phyloP scores from a whole-genome alignment of 2,329 filamentous ascomycete genomes.

The Nigrograna mackinnonii region DNA sequence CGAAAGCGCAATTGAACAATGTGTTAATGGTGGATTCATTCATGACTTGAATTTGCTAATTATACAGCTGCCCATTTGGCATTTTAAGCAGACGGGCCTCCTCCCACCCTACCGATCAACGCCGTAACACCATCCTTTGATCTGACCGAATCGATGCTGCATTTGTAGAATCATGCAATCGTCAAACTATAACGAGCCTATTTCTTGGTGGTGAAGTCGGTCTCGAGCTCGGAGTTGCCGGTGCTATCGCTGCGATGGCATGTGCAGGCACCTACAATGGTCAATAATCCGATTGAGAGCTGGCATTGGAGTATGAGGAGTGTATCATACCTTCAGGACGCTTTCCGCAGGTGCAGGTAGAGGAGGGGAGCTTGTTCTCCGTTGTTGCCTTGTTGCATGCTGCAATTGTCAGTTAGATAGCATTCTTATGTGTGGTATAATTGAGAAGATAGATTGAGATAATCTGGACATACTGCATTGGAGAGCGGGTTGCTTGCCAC shows the following conservation, averaged over 20 bases:
- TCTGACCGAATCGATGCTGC: too few relatives aligned
- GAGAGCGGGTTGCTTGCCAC: conserved; percentile 84
- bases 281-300: conserved; percentile 6
- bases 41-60: too few relatives aligned
- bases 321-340: conserved; percentile 66
- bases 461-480: conserved; percentile 64
- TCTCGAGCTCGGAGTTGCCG: conserved; percentile 69
- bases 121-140: too few relatives aligned
- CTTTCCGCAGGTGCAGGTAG: conserved; percentile 76
- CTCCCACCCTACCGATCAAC: too few relatives aligned
- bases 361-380: conserved; percentile 75
- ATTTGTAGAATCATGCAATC: too few relatives aligned
- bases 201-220: conserved; percentile 79
- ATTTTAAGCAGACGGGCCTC: too few relatives aligned
- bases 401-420: too few relatives aligned
- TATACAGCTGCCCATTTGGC: too few relatives aligned
- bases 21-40: too few relatives aligned
- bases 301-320: background rate
- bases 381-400: conserved; percentile 72
- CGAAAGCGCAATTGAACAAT: too few relatives aligned
- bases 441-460: conserved; percentile 14
- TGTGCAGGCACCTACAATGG: conserved; percentile 61
- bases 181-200: conserved; percentile 18
- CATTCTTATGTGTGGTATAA: too few relatives aligned
- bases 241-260: conserved; percentile 74